phyloP scores from a whole-genome alignment of 1,139 yeast species.

The Spathaspora sp. region DNA sequence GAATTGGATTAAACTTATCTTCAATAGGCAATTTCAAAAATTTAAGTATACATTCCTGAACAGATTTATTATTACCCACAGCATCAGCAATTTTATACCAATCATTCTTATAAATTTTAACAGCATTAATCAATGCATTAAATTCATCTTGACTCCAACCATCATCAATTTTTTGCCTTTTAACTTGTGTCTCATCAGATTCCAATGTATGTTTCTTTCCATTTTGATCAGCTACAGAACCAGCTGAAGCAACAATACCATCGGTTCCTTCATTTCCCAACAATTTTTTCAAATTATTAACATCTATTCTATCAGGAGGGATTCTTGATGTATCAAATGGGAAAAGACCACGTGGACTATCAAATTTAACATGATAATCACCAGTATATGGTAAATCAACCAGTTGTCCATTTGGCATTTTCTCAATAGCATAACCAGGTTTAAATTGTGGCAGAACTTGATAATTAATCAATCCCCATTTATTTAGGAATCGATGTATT shows the following conservation, averaged over 20 bases:
- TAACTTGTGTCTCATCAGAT: slow-evolving; percentile 7
- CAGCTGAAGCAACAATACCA: slow-evolving; percentile 4
- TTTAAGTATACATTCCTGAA: slow-evolving; percentile 78
- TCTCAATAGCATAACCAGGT: slow-evolving; percentile 65
- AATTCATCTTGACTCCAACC: slow-evolving; percentile 69
- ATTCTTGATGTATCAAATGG: slow-evolving; percentile 83
- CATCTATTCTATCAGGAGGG: slow-evolving; percentile 54
- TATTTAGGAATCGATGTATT: slow-evolving; percentile 82
- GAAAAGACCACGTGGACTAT: slow-evolving; percentile 91
- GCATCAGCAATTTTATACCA: slow-evolving; percentile 77
- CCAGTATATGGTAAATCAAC: slow-evolving; percentile 64
- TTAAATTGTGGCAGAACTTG: slow-evolving; percentile 75
- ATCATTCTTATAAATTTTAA: slow-evolving; percentile 58
- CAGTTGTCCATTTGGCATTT: slow-evolving; percentile 46
- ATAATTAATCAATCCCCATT: slow-evolving; percentile 96
- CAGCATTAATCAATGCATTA: slow-evolving; percentile 57
- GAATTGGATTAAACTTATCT: slow-evolving; percentile 59
- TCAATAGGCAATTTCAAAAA: slow-evolving; percentile 83
- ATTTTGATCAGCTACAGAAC: slow-evolving; percentile 8
- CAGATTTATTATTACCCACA: slow-evolving; percentile 57
- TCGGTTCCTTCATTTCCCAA: slow-evolving; percentile 18
- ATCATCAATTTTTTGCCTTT: slow-evolving; percentile 42
- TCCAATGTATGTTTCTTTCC: slow-evolving; percentile 8
- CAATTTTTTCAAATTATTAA: slow-evolving; percentile 54
- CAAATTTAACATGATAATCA: slow-evolving; percentile 67